Evolutionary conservation across 1,284 basidiomycete genomes (phyloP).

Genomic region (Schizopora paradoxa): DNA sequence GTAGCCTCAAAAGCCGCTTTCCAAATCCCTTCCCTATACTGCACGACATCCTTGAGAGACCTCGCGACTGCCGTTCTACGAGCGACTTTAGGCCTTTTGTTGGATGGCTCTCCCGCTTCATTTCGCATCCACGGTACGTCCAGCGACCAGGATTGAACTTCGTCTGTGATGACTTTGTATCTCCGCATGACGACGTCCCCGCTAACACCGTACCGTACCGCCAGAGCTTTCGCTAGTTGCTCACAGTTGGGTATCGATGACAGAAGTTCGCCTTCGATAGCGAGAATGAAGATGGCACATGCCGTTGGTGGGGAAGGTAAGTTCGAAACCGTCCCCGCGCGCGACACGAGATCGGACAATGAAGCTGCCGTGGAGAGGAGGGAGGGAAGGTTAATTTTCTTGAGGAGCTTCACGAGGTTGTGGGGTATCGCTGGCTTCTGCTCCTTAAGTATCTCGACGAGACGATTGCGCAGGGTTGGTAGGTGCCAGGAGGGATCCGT

Average conservation of each 20-base stretch:
- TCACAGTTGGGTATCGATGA: conserved; percentile 48
- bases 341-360: conserved; percentile 47
- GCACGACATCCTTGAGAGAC: conserved; percentile 61
- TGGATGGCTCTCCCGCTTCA: conserved; percentile 34
- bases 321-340: conserved; percentile 33
- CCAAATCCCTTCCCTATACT: conserved; percentile 59
- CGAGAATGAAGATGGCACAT: conserved; percentile 64
- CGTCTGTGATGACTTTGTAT: conserved; percentile 58
- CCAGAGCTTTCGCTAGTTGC: conserved; percentile 52
- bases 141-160: conserved; percentile 52
- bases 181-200: conserved; percentile 56
- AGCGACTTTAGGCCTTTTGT: conserved; percentile 44
- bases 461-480: conserved; percentile 41
- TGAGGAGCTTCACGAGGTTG: conserved; percentile 23
- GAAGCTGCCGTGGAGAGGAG: conserved; percentile 51
- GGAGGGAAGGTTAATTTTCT: conserved; percentile 31
- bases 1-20: conserved; percentile 32
- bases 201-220: conserved; percentile 41
- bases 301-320: conserved; percentile 49
- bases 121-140: conserved; percentile 65
- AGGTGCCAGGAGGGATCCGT: conserved; percentile 40
- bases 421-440: conserved; percentile 25
- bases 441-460: conserved; percentile 32
- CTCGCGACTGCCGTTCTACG: conserved; percentile 58
- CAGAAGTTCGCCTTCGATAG: conserved; percentile 60